These are phyloP conservation scores for Copromyces sp. DNA, from an alignment of 495 filamentous ascomycete species.

Conservation along the genomic window DNA sequence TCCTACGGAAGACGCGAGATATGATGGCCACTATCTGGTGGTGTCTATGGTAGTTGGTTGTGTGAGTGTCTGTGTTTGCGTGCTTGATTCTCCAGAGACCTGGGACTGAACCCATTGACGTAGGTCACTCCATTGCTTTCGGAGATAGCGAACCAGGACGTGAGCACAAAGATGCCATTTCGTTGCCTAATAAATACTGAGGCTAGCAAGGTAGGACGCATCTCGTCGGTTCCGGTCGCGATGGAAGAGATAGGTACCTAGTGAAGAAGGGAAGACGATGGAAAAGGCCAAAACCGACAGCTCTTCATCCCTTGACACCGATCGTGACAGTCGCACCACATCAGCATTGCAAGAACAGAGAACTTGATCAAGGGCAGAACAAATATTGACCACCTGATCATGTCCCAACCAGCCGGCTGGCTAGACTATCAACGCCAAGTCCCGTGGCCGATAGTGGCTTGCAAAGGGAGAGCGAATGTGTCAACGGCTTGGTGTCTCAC, in stretches of 20 bases:
- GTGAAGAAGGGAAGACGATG: background rate
- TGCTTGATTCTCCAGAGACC: background rate
- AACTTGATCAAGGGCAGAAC: background rate
- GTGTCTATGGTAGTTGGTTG: too few species aligned
- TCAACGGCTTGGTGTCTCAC: background rate
- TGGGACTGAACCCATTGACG: too few species aligned
- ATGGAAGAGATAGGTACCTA: background rate
- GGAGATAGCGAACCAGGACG: background rate
- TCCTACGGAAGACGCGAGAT: background rate
- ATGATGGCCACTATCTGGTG: background rate
- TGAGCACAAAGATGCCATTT: background rate
- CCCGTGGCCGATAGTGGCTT: background rate
- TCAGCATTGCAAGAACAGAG: background rate
- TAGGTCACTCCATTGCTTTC: background rate
- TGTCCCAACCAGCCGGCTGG: too few species aligned
- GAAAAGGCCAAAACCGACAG: background rate
- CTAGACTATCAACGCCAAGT: background rate
- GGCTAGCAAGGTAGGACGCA: background rate
- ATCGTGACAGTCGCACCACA: background rate
- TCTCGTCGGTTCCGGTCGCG: background rate
- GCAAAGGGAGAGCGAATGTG: background rate
- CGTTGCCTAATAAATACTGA: background rate
- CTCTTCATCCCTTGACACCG: background rate
- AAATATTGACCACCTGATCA: background rate
- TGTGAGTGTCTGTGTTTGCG: background rate